phyloP scores from a whole-genome alignment of 257 asterid genomes.

The Knoxia roxburghii region DNA sequence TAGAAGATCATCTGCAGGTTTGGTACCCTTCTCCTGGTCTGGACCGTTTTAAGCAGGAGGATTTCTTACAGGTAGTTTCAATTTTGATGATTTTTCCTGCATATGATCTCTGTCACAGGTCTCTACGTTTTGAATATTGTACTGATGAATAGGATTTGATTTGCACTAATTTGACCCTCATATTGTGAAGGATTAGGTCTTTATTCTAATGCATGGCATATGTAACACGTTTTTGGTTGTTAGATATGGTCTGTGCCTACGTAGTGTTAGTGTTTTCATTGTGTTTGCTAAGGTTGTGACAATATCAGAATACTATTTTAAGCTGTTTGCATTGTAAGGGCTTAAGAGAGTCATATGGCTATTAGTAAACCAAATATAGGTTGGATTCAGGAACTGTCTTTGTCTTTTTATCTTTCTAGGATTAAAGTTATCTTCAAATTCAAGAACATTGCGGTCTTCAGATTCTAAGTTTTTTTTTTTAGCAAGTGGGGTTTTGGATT shows the following conservation, averaged over 20 bases:
- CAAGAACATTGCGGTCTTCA: too few species aligned
- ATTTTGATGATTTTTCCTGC: background rate
- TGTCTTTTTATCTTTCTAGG: background rate
- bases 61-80: constrained; percentile 78
- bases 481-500: background rate
- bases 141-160: background rate
- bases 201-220: too few species aligned
- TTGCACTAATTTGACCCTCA: background rate
- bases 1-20: constrained; percentile 69
- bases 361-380: background rate
- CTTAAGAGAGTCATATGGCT: background rate
- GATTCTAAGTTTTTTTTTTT: too few species aligned
- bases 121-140: background rate
- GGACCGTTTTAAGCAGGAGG: constrained; percentile 96
- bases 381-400: background rate
- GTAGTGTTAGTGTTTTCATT: background rate
- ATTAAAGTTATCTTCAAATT: background rate
- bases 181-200: background rate
- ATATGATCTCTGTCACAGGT: background rate
- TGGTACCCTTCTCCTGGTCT: constrained; percentile 98
- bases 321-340: background rate
- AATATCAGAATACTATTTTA: background rate
- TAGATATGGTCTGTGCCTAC: background rate
- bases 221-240: too few species aligned
- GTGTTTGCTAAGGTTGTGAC: background rate